These are phyloP conservation scores for Tulasnella sp. DNA, from an alignment of 768 basidiomycete species.

Conservation along the genomic window DNA sequence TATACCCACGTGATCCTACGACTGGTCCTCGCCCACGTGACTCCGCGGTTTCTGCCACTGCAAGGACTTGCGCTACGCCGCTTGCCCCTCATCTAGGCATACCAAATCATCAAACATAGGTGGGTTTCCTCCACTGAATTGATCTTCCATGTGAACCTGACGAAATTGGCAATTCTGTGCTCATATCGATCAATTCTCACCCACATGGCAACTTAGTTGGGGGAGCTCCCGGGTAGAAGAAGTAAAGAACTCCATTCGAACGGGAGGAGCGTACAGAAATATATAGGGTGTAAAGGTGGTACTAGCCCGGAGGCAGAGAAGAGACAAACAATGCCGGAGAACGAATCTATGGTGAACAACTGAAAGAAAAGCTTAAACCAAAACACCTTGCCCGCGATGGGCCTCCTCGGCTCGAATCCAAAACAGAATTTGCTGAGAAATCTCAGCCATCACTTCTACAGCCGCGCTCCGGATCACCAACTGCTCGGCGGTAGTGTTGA, in stretches of 20 bases:
- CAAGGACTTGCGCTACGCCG: neutral
- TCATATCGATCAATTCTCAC: neutral
- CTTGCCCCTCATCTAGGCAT: neutral
- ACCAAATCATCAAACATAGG: neutral
- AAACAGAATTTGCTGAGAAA: conserved; percentile 48
- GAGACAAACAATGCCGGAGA: neutral
- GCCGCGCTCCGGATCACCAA: conserved; percentile 51
- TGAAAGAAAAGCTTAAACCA: neutral
- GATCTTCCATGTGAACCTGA: neutral
- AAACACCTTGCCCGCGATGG: conserved; percentile 35
- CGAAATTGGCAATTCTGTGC: too few relatives aligned
- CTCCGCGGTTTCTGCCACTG: neutral
- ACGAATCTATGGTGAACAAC: neutral
- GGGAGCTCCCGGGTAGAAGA: neutral
- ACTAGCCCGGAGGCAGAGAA: neutral
- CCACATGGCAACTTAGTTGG: neutral
- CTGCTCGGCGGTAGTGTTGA: conserved; percentile 36
- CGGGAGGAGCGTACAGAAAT: neutral
- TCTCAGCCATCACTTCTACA: conserved; percentile 47
- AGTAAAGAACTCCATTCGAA: neutral
- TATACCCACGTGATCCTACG: too few relatives aligned
- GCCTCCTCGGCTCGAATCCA: conserved; percentile 52
- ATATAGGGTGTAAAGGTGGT: neutral
- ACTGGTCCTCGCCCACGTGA: too few relatives aligned
- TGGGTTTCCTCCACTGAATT: neutral